Conservation (phyloP, 805 yeast genomes). For the Lipomyces sp. region DNA sequence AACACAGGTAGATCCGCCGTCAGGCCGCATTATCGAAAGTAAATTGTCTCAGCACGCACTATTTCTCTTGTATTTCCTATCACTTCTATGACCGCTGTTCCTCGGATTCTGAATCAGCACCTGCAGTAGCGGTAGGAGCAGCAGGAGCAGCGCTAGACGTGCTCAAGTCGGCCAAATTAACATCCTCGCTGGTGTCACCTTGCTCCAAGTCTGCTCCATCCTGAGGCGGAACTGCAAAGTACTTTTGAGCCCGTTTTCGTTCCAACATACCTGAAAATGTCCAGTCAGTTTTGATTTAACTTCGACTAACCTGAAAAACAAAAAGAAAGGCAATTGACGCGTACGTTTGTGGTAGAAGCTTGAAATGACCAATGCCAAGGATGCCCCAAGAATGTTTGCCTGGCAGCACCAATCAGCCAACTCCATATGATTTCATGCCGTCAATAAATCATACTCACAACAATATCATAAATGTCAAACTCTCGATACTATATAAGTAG, state of each 20-base stretch:
- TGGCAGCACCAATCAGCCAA: conserved; percentile 8
- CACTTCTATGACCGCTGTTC: not conserved
- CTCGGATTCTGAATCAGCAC: not conserved
- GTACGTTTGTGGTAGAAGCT: conserved; percentile 47
- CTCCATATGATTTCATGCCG: not conserved
- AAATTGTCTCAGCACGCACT: not conserved
- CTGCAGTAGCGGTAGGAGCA: no score
- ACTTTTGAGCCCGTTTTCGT: conserved; percentile 38
- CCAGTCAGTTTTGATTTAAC: not conserved
- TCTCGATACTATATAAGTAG: conserved; percentile 40
- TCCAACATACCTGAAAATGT: conserved; percentile 38
- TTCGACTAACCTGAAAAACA: not conserved
- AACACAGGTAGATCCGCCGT: not conserved
- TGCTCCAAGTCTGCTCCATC: conserved; percentile 17
- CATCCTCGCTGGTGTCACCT: conserved; percentile 9
- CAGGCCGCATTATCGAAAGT: not conserved
- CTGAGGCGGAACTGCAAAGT: conserved; percentile 22
- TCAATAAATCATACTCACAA: conserved; percentile 39
- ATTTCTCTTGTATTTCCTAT: not conserved
- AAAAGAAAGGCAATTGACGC: conserved; percentile 10
- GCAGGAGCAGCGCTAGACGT: not conserved
- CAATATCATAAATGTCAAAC: conserved; percentile 48
- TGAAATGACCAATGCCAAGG: conserved; percentile 43
- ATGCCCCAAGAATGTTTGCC: conserved; percentile 48
- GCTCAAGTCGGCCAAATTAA: not conserved